phyloP scores from a whole-genome alignment of 257 asterid species.

The Anisodus tanguticus region DNA sequence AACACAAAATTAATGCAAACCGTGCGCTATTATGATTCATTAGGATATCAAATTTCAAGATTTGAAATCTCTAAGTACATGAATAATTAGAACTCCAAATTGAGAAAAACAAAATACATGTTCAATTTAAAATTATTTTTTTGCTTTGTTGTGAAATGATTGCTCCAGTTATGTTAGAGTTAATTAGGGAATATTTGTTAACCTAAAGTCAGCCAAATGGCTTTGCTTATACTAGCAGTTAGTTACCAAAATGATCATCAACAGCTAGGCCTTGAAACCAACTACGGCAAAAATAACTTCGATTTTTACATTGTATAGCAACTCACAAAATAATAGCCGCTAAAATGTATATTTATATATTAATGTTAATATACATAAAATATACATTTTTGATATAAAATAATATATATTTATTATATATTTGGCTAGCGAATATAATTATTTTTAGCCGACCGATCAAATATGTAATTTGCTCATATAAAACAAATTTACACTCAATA shows the following conservation, averaged over 20 bases:
- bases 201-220: constrained; percentile 7
- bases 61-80: not conserved
- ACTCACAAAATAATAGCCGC: too few relatives aligned
- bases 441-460: too few relatives aligned
- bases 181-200: not conserved
- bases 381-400: too few relatives aligned
- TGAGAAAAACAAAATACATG: not conserved
- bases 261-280: constrained; percentile 18
- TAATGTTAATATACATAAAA: too few relatives aligned
- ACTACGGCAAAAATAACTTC: constrained; percentile 20
- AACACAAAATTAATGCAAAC: not conserved
- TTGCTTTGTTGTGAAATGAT: not conserved
- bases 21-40: not conserved
- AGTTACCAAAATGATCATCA: constrained; percentile 19
- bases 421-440: too few relatives aligned
- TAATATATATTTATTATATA: too few relatives aligned
- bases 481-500: not conserved
- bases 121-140: not conserved
- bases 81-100: not conserved
- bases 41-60: constrained; percentile 8
- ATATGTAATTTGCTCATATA: too few relatives aligned
- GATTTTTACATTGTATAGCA: too few relatives aligned
- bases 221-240: constrained; percentile 22
- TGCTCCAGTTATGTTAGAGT: not conserved
- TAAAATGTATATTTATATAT: too few relatives aligned